Evolutionary conservation across 345 rosid species (phyloP), one percentile per base, ranked within the genome.

Genomic region (Salix brachista): DNA sequence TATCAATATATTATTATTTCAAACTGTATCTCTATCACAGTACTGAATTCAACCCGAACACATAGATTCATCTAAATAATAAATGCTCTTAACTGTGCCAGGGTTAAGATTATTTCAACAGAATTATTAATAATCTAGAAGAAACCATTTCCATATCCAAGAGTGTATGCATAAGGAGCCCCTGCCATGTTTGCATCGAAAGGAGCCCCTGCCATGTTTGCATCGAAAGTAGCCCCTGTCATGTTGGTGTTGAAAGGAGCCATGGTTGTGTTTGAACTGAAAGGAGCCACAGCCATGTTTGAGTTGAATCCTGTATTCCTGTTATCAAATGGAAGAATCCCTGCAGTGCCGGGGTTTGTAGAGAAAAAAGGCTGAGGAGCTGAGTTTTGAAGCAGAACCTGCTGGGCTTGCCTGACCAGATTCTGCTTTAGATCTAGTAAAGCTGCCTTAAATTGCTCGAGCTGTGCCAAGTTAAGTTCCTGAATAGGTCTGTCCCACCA

Each of bases 401-500:
- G 72, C 65, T 82, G 69, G n/a, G 72, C 81, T 83, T 83, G 88
- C 30, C 65, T 69, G 19, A 69, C 42, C 2, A 90, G 81, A n/a
- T 75, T 75, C 32, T 78, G 81, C 79, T 70, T 86, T 41, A 92
- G 80, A 61, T 78, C 82, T 72, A 75, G 81, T 32, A 92, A 48
- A 0, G 85, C 69, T 32, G 60, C 16, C 58, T 79, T 84, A 61
- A 90, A 46, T 67, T 80, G 84, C 74, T 78, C 74, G 4, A 90
- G 87, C 72, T 86, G 85, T 9, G 60, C 7, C 8, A 75, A 4
- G 39, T 32, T 69, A 1, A 89, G 82, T 18, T 74, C 77, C 5
- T 82, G 87, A 1, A 82, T 8, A 1, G 90, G 89, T 2, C 79
- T 70, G 65, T 85, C 84, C 95, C 93, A 92, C 91, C 92, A 87